Evolutionary conservation across 2,329 filamentous ascomycete genomes (phyloP).

Genomic region (Coniochaeta sp.): DNA sequence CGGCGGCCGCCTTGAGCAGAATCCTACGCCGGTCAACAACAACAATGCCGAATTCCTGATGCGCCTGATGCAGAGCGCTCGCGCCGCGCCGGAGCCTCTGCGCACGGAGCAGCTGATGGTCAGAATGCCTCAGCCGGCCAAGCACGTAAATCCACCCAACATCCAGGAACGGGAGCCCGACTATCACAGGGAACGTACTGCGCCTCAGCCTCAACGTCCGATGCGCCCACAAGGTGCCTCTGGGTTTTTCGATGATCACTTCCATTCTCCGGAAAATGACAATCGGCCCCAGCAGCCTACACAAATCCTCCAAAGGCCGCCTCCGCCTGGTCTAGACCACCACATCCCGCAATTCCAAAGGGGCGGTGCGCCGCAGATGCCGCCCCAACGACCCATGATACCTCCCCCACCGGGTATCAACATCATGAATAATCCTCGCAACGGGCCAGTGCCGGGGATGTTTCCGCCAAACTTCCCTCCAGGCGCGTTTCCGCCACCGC

Average conservation of each 20-base stretch:
- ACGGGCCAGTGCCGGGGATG: conserved; percentile 48
- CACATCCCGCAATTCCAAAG: conserved; percentile 52
- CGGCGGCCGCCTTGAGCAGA: conserved; percentile 37
- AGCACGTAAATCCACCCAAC: conserved; percentile 37
- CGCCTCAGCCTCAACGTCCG: conserved; percentile 28
- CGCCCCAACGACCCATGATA: conserved; percentile 43
- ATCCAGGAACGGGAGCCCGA: conserved; percentile 43
- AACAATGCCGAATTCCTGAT: conserved; percentile 79
- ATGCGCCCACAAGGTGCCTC: conserved; percentile 40
- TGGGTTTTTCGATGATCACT: conserved; percentile 47
- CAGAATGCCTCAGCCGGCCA: conserved; percentile 44
- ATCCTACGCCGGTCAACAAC: conserved; percentile 30
- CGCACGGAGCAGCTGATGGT: conserved; percentile 45
- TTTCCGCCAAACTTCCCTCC: conserved; percentile 56
- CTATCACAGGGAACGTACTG: conserved; percentile 31
- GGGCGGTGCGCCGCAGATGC: conserved; percentile 32
- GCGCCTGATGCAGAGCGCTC: conserved; percentile 63
- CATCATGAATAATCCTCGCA: conserved; percentile 36
- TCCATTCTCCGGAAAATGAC: conserved; percentile 41
- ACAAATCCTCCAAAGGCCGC: conserved; percentile 58
- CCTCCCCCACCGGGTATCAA: conserved; percentile 51
- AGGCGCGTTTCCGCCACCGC: conserved; percentile 29
- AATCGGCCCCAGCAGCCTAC: conserved; percentile 46
- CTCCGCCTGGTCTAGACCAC: conserved; percentile 50
- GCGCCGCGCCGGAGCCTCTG: conserved; percentile 40